Conservation (phyloP, 148 eudicot genomes). For the Vaccinium darrowii region DNA sequence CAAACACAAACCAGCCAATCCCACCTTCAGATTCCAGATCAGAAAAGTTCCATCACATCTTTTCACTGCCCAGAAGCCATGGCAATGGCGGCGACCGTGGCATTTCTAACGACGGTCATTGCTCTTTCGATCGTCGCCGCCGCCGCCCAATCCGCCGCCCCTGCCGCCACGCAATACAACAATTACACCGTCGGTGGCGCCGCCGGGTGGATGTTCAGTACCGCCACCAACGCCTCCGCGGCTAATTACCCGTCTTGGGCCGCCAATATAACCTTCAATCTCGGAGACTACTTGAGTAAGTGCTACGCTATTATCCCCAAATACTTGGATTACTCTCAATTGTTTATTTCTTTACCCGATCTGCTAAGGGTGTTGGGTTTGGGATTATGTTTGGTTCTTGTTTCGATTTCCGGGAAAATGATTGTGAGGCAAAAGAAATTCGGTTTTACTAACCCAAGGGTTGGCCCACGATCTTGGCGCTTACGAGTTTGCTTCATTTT, state of each 20-base stretch:
- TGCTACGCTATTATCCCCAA: neutral
- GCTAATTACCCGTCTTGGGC: slow-evolving; percentile 67
- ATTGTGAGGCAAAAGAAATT: neutral
- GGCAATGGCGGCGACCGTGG: slow-evolving; percentile 11
- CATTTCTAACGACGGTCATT: neutral
- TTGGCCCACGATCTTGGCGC: too few relatives aligned
- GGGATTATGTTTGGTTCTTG: neutral
- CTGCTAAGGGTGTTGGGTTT: neutral
- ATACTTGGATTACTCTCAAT: neutral
- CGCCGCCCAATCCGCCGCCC: slow-evolving; percentile 23
- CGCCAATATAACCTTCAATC: slow-evolving; percentile 46
- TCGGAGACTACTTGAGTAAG: slow-evolving; percentile 44
- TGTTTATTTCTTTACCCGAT: neutral
- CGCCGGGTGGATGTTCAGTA: slow-evolving; percentile 67
- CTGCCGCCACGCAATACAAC: slow-evolving; percentile 24
- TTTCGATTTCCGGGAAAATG: neutral
- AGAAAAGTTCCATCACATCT: too few relatives aligned
- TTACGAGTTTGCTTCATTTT: too few relatives aligned
- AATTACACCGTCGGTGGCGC: slow-evolving; percentile 79
- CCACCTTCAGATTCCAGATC: too few relatives aligned
- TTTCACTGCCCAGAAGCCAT: neutral
- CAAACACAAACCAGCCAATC: too few relatives aligned
- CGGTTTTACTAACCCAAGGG: neutral
- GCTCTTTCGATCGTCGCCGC: slow-evolving; percentile 21
- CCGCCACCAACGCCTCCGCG: slow-evolving; percentile 37